Base-by-base conservation (phyloP, 1,139 yeast species). In the Geotrichum cucujoidarum region DNA sequence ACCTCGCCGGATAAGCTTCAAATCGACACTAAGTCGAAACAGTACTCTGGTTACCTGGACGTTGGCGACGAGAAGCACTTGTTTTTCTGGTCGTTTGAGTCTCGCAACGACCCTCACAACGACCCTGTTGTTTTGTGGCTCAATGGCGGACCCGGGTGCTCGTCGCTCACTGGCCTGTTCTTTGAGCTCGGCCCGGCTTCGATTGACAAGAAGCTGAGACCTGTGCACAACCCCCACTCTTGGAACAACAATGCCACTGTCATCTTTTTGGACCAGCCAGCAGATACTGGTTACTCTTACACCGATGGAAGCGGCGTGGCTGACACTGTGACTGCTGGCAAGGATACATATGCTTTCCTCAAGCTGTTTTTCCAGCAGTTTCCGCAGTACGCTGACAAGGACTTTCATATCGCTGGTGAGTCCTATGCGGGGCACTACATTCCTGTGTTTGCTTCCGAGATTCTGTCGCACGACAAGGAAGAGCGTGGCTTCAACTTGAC, bases 261-360 rank as follows among this genome's bases (percentile, higher is more conserved):
- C 36, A 86, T 90, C 62, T 90, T 86, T 73, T 76, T 90, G 61
- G 97, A 90, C 68, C 97, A 89, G 69, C 97, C 97, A 1, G 95
- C 89, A 48, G 87, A 88, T 55, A 95, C 86, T 45, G 97, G 97
- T 41, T 89, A 81, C 70, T 88, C 96, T 6, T 89, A 88, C 69
- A 83, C 94, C 8, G 55, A 61, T 18, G 71, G 74, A 13, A 36
- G 45, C 25, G 47, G 35, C 16, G 80, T 85, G 32, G 68, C 74
- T 29, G 74, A 75, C 57, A 81, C 92, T 42, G 80, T 77, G 14
- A 75, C 86, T 49, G 92, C 92, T 32, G 90, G 87, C 29, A 75
- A 76, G 61, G 95, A 86, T 58, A 90, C 84, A 13, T 84, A 73
- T 63, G 79, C 83, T 4, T 85, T 86, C 62, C 72, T 86, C 62